Conservation (phyloP, 73 alveolate genomes). For the Symbiodinium natans region DNA sequence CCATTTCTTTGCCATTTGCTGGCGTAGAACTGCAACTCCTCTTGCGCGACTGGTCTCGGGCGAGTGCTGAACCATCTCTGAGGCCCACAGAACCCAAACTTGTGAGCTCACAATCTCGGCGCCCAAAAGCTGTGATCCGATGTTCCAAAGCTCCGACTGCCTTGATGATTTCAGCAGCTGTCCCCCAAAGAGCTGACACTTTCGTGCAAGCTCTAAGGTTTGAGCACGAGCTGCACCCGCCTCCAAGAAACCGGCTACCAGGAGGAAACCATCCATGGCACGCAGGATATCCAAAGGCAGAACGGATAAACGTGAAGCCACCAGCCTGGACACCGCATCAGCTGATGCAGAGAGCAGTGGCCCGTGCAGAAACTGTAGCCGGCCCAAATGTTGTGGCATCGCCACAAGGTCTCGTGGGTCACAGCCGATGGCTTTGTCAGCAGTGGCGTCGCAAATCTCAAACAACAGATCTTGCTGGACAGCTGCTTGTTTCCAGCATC, state of each 20-base stretch:
- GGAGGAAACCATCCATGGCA: slow-evolving; percentile 45
- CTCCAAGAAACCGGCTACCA: slow-evolving; percentile 2
- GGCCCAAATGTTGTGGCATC: slow-evolving; percentile 70
- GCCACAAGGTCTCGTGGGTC: slow-evolving; percentile 65
- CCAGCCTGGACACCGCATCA: slow-evolving; percentile 41
- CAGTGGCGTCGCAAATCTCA: slow-evolving; percentile 55
- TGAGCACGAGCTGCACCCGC: background rate
- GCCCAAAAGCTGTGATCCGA: slow-evolving; percentile 56
- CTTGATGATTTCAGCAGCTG: slow-evolving; percentile 19
- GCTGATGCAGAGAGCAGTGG: slow-evolving; percentile 12
- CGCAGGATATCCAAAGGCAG: slow-evolving; percentile 57
- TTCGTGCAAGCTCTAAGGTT: background rate
- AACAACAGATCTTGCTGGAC: background rate
- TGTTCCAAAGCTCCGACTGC: slow-evolving; percentile 17
- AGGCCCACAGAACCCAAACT: slow-evolving; percentile 22
- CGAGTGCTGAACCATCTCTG: background rate
- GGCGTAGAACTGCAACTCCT: background rate
- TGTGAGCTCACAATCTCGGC: background rate
- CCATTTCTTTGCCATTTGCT: slow-evolving; percentile 33
- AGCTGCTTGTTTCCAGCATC: background rate
- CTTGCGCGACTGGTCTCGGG: slow-evolving; percentile 13
- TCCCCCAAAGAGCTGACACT: background rate
- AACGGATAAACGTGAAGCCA: slow-evolving; percentile 37
- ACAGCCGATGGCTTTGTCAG: slow-evolving; percentile 37
- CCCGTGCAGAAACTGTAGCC: slow-evolving; percentile 23